Evolutionary conservation across 495 filamentous ascomycete genomes (phyloP).

Genomic region (Aeminium ludgeri): DNA sequence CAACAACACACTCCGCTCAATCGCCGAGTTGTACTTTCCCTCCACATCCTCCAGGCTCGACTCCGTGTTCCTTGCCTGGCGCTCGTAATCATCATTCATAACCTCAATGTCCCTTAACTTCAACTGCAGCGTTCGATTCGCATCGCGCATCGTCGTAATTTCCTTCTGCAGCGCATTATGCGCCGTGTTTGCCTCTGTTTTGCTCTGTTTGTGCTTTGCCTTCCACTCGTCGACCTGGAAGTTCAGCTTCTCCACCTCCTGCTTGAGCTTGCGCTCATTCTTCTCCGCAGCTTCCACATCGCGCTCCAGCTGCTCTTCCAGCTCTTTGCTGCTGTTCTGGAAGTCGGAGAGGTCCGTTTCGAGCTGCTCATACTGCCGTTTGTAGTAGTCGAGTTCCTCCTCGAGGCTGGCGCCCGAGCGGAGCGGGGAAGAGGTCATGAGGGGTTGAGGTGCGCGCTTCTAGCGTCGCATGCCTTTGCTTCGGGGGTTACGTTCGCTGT

Average conservation of each 20-base stretch:
- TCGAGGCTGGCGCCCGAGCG: conserved; percentile 28
- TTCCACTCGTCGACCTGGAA: conserved; percentile 98
- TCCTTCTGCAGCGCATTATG: conserved; percentile 89
- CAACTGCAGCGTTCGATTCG: conserved; percentile 63
- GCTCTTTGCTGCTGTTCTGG: conserved; percentile 78
- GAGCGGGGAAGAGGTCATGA: conserved; percentile 21
- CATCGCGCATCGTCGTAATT: conserved; percentile 74
- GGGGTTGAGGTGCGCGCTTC: conserved; percentile 7
- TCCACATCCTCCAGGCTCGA: conserved; percentile 94
- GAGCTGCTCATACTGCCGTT: conserved; percentile 83
- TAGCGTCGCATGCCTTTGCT: conserved; percentile 10
- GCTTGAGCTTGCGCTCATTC: conserved; percentile 64
- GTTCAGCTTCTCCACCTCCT: conserved; percentile 65
- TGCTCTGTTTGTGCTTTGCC: conserved; percentile 93
- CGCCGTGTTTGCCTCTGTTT: conserved; percentile 62
- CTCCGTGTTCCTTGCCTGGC: conserved; percentile 80
- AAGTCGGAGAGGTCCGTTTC: conserved; percentile 88
- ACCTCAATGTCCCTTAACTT: conserved; percentile 89
- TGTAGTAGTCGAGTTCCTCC: conserved; percentile 80
- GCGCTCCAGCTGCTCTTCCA: conserved; percentile 90
- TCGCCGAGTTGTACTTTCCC: conserved; percentile 86
- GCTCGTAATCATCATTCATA: conserved; percentile 93
- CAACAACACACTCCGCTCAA: conserved; percentile 79
- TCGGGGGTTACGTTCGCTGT: too few relatives aligned
- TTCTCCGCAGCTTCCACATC: conserved; percentile 93